These are phyloP conservation scores for Epichloe coenophiala DNA, from an alignment of 2,329 filamentous ascomycete genomes.

Conservation along the genomic window DNA sequence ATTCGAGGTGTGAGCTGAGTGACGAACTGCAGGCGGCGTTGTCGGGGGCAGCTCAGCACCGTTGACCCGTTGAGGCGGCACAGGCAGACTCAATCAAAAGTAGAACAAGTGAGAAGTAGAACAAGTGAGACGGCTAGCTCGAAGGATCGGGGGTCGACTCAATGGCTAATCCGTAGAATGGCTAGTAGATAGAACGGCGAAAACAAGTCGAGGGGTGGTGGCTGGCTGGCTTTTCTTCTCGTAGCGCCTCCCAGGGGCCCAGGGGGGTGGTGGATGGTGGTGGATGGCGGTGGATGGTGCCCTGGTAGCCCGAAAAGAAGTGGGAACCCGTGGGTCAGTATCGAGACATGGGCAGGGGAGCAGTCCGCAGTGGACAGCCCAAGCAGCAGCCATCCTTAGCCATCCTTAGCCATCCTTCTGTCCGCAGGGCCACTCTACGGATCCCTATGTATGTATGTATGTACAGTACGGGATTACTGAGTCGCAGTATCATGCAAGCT, in stretches of 20 bases:
- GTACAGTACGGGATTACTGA: not conserved
- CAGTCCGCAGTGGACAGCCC: not conserved
- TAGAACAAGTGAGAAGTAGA: not conserved
- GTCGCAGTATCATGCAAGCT: not conserved
- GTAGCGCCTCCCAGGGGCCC: not conserved
- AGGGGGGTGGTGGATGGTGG: not conserved
- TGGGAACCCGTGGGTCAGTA: constrained; percentile 3
- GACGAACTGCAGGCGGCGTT: constrained; percentile 4
- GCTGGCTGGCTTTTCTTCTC: not conserved
- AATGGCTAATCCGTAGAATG: not conserved
- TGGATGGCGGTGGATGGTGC: not conserved
- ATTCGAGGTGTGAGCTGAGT: constrained; percentile 2
- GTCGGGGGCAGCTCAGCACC: constrained; percentile 2
- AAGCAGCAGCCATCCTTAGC: too few species aligned
- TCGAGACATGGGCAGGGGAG: not conserved
- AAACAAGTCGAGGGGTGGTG: not conserved
- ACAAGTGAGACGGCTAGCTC: constrained; percentile 1
- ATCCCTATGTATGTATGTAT: too few species aligned
- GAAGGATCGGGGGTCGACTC: constrained; percentile 2
- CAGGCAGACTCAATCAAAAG: not conserved
- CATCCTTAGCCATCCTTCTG: too few species aligned
- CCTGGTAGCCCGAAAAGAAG: constrained; percentile 1
- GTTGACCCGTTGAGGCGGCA: constrained; percentile 4
- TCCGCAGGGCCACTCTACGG: too few species aligned
- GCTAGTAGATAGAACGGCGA: not conserved